Conservation (phyloP, 2,329 filamentous ascomycete genomes). For the Stachybotrys echinatus region DNA sequence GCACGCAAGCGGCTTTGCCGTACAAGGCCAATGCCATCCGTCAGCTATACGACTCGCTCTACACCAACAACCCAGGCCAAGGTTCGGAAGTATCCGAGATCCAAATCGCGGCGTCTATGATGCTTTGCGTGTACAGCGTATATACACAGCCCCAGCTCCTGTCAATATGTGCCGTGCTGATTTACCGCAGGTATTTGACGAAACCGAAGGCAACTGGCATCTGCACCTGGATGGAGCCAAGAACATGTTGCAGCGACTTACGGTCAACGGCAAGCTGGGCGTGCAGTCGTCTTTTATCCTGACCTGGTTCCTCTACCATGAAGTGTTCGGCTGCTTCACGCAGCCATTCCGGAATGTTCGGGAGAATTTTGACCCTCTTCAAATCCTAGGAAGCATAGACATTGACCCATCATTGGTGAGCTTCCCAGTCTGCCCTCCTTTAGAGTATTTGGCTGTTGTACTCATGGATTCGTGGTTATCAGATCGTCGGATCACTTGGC, state of each 20-base stretch:
- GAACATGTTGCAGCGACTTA: slow-evolving; percentile 22
- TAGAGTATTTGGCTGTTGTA: neutral
- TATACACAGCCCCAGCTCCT: slow-evolving; percentile 7
- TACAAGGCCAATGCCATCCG: slow-evolving; percentile 37
- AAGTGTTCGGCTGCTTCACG: slow-evolving; percentile 38
- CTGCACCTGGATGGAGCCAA: slow-evolving; percentile 38
- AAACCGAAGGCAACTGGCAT: slow-evolving; percentile 39
- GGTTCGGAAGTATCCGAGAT: slow-evolving; percentile 20
- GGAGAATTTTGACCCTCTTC: neutral
- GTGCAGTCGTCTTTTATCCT: slow-evolving; percentile 32
- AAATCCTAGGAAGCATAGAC: slow-evolving; percentile 1
- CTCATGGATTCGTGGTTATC: too few species aligned
- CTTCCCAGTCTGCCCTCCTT: neutral
- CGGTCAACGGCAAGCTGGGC: slow-evolving; percentile 12
- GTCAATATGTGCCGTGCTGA: neutral
- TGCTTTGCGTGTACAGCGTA: slow-evolving; percentile 45
- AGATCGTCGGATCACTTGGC: slow-evolving; percentile 42
- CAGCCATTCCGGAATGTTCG: slow-evolving; percentile 17
- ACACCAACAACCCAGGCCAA: slow-evolving; percentile 14
- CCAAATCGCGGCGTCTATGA: slow-evolving; percentile 42
- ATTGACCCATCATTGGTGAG: slow-evolving; percentile 7
- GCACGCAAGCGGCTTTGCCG: slow-evolving; percentile 30
- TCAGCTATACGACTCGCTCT: slow-evolving; percentile 30
- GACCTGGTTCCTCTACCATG: slow-evolving; percentile 43
- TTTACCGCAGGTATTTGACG: slow-evolving; percentile 37